These are phyloP conservation scores for Coniochaeta pulveracea DNA, from an alignment of 2,329 filamentous ascomycete species.

Conservation along the genomic window DNA sequence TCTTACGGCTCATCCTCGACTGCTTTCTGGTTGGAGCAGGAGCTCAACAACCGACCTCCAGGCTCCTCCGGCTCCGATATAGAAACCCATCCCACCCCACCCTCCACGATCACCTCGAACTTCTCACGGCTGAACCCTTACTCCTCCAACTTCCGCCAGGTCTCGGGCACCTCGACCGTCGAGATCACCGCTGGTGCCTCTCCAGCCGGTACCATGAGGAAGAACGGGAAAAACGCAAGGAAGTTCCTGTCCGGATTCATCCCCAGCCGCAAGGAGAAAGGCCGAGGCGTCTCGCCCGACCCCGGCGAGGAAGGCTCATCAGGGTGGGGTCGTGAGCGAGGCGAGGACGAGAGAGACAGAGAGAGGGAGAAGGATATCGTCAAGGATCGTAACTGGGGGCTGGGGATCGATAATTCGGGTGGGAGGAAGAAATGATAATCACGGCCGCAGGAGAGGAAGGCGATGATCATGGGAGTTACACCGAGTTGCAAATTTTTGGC, in stretches of 20 bases:
- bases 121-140: too few relatives aligned
- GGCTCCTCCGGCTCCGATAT: slow-evolving; percentile 41
- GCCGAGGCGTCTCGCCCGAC: slow-evolving; percentile 17
- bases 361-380: background rate
- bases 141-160: too few relatives aligned
- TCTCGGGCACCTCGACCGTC: too few relatives aligned
- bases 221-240: slow-evolving; percentile 27
- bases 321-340: slow-evolving; percentile 10
- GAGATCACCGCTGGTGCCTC: too few relatives aligned
- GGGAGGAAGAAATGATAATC: too few relatives aligned
- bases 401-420: too few relatives aligned
- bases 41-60: slow-evolving; percentile 23
- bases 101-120: too few relatives aligned
- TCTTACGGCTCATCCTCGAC: slow-evolving; percentile 20
- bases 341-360: slow-evolving; percentile 7
- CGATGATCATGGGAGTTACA: too few relatives aligned
- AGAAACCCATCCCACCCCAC: too few relatives aligned
- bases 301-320: slow-evolving; percentile 1
- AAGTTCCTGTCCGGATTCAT: slow-evolving; percentile 31
- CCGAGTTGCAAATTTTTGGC: too few relatives aligned
- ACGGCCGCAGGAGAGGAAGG: too few relatives aligned
- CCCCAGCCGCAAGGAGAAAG: too few relatives aligned
- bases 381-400: slow-evolving; percentile 5
- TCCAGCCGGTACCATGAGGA: slow-evolving; percentile 21
- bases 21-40: slow-evolving; percentile 21